phyloP scores from a whole-genome alignment of 2,329 filamentous ascomycete species.

The Monilinia vaccinii-corymbosi region DNA sequence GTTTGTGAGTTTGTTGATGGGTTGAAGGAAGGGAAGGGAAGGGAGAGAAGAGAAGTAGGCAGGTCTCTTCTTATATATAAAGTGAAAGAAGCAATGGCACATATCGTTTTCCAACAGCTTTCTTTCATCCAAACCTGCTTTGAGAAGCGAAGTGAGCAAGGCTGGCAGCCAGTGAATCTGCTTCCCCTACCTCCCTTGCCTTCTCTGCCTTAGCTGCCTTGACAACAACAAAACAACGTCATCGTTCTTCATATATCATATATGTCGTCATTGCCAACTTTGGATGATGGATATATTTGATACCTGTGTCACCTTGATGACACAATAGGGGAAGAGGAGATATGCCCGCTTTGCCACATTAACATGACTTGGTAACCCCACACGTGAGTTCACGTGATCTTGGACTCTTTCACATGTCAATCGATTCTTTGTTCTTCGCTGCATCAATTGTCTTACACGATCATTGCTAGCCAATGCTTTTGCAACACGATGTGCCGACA shows the following conservation, averaged over 20 bases:
- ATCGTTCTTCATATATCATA: too few relatives aligned
- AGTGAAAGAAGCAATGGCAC: neutral
- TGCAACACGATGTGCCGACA: too few relatives aligned
- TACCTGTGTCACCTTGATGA: neutral
- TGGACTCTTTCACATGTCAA: too few relatives aligned
- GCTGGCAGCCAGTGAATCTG: neutral
- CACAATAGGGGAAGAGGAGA: neutral
- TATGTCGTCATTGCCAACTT: neutral
- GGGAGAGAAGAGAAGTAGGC: too few relatives aligned
- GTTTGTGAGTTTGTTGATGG: neutral
- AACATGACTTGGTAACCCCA: too few relatives aligned
- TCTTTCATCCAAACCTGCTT: neutral
- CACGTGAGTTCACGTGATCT: too few relatives aligned
- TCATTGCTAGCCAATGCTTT: too few relatives aligned
- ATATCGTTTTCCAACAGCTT: neutral
- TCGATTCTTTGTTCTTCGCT: too few relatives aligned
- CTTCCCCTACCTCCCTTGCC: neutral
- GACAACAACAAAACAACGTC: neutral
- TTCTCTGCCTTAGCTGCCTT: too few relatives aligned
- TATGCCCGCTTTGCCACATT: too few relatives aligned
- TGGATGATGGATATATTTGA: neutral
- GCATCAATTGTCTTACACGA: too few relatives aligned
- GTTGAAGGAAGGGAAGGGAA: neutral
- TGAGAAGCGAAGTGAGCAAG: neutral
- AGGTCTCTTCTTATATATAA: neutral